Evolutionary conservation across 345 rosid species (phyloP).

Genomic region (Schrenkiella parvula): DNA sequence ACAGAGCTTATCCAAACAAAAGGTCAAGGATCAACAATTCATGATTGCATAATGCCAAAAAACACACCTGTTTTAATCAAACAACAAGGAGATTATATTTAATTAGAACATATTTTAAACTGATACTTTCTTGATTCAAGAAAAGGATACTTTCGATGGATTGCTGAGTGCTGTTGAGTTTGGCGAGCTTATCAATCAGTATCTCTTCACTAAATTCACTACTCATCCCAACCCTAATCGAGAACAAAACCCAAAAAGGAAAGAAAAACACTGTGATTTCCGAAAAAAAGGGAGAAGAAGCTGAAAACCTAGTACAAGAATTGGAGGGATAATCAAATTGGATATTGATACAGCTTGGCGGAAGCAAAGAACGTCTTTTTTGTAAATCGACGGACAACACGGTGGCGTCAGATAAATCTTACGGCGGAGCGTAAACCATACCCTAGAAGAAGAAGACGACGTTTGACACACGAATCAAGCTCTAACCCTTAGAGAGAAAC

Average conservation of each 20-base stretch:
- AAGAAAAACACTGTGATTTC: not conserved
- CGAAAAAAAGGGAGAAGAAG: not conserved
- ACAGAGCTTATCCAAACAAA: slow-evolving; percentile 46
- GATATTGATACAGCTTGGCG: not conserved
- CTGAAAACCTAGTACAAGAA: not conserved
- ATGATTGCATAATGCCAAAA: not conserved
- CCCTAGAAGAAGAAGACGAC: not conserved
- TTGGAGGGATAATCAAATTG: not conserved
- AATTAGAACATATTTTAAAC: not conserved
- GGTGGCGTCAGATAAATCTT: not conserved
- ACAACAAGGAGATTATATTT: not conserved
- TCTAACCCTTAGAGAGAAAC: not conserved
- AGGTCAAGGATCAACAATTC: not conserved
- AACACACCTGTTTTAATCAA: not conserved
- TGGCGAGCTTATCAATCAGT: slow-evolving; percentile 87
- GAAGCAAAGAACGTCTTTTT: not conserved
- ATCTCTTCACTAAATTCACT: slow-evolving; percentile 84
- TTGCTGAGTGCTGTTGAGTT: slow-evolving; percentile 94
- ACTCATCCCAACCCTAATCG: slow-evolving; percentile 54
- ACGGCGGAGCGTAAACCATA: slow-evolving; percentile 15
- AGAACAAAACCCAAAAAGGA: not conserved
- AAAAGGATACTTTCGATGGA: slow-evolving; percentile 85
- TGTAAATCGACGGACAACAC: not conserved
- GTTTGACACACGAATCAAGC: not conserved
- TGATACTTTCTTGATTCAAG: too few species aligned